A percentile compares a stretch with the other conserved stretches of the same genome.
phyloP scores from a whole-genome alignment of 2,329 filamentous ascomycete species.

The Hymenoscyphus repandus region DNA sequence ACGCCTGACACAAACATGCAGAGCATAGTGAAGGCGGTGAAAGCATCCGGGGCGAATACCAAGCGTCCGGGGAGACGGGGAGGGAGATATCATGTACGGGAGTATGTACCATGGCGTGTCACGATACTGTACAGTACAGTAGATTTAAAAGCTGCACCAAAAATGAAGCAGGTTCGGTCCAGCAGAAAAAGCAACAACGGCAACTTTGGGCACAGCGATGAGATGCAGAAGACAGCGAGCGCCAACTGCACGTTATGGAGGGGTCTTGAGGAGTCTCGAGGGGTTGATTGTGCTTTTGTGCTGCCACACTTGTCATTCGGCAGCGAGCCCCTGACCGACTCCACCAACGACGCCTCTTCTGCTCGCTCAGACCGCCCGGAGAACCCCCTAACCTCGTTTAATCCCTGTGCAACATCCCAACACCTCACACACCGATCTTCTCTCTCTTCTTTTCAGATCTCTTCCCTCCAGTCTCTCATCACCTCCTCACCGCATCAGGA shows the following conservation, averaged over 20 bases:
- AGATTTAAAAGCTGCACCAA: no score
- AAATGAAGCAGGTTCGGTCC: no score
- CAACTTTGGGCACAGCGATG: no score
- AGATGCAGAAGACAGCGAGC: no score
- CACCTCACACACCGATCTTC: not conserved
- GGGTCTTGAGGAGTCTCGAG: no score
- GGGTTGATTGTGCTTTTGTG: no score
- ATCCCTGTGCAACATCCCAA: not conserved
- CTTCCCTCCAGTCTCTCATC: no score
- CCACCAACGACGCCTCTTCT: not conserved
- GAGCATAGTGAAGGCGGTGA: conserved; percentile 3
- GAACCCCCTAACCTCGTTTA: not conserved
- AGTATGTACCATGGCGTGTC: conserved; percentile 6
- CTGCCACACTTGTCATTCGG: no score
- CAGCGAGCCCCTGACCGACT: not conserved
- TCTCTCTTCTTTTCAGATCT: not conserved
- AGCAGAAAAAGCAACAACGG: no score
- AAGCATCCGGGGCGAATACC: conserved; percentile 3
- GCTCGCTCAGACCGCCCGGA: not conserved
- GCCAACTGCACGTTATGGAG: no score
- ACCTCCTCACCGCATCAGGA: no score
- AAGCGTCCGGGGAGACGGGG: not conserved
- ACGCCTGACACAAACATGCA: conserved; percentile 1
- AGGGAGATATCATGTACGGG: not conserved
- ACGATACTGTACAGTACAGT: not conserved